Evolutionary conservation across 495 filamentous ascomycete species (phyloP).

Genomic region (Penicillium arizonense): DNA sequence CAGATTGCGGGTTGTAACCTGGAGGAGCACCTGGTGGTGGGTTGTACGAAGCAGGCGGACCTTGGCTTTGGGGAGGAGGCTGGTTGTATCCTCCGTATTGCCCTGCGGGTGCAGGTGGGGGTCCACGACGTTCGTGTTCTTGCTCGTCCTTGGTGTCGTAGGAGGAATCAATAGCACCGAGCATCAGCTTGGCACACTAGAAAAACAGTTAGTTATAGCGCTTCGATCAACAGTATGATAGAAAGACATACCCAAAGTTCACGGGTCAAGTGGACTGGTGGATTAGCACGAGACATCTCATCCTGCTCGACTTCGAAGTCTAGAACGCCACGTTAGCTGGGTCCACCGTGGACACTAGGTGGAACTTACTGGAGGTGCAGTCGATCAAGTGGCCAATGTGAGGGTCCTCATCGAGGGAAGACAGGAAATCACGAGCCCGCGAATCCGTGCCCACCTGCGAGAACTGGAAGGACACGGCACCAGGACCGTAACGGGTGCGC

Average conservation of each 20-base stretch:
- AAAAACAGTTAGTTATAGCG: constrained; percentile 2
- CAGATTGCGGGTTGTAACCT: constrained; percentile 6
- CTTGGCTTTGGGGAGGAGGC: constrained; percentile 20
- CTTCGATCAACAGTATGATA: background rate
- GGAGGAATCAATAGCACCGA: constrained; percentile 65
- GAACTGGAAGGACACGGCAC: constrained; percentile 66
- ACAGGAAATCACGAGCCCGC: constrained; percentile 62
- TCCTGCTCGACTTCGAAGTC: constrained; percentile 67
- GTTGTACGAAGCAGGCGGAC: background rate
- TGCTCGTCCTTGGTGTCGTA: constrained; percentile 68
- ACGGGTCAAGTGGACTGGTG: constrained; percentile 58
- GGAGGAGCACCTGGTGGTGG: constrained; percentile 5
- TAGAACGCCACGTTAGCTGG: constrained; percentile 27
- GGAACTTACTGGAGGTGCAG: constrained; percentile 67
- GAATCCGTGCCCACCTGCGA: constrained; percentile 71
- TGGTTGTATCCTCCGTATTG: constrained; percentile 6
- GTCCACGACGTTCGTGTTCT: constrained; percentile 22
- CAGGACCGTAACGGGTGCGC: constrained; percentile 46
- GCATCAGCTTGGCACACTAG: constrained; percentile 66
- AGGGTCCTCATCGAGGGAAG: constrained; percentile 61
- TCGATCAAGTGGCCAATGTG: constrained; percentile 62
- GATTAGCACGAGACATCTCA: constrained; percentile 57
- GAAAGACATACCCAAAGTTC: constrained; percentile 57
- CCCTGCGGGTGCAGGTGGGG: constrained; percentile 3
- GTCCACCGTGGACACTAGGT: background rate